A percentile compares a stretch with the other conserved stretches of the same genome.
phyloP scores from a whole-genome alignment of 2,329 filamentous ascomycete species.

The Alternaria alternata region DNA sequence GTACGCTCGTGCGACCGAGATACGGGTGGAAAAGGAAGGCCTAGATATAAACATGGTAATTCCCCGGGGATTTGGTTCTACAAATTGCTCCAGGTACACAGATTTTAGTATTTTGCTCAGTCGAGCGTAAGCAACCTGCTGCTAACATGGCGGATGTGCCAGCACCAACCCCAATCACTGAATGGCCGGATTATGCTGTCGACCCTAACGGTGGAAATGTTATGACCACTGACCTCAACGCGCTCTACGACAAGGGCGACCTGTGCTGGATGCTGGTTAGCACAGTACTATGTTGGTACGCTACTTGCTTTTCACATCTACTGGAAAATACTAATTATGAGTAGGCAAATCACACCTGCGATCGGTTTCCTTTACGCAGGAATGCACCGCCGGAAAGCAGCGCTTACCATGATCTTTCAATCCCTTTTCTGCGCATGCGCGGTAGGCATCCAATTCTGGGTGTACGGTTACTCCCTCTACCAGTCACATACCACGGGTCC shows the following conservation, averaged over 20 bases:
- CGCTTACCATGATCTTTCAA: constrained; percentile 58
- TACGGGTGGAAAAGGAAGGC: constrained; percentile 15
- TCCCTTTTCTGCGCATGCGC: constrained; percentile 58
- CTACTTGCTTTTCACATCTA: neutral
- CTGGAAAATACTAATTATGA: constrained; percentile 2
- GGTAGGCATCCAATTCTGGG: constrained; percentile 58
- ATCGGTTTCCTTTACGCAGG: constrained; percentile 48
- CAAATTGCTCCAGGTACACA: neutral
- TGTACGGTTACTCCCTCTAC: constrained; percentile 58
- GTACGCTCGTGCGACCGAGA: constrained; percentile 3
- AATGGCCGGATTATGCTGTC: constrained; percentile 56
- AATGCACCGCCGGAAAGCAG: constrained; percentile 44
- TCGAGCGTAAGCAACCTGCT: neutral
- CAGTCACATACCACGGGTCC: constrained; percentile 41
- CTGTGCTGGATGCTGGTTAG: constrained; percentile 54
- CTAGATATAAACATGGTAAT: constrained; percentile 1
- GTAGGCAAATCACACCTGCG: constrained; percentile 45
- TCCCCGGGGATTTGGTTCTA: neutral
- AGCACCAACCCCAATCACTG: constrained; percentile 44
- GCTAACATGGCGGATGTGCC: constrained; percentile 35
- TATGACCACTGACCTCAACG: constrained; percentile 56
- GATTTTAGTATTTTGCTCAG: neutral
- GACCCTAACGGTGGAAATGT: constrained; percentile 56
- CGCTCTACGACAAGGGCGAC: constrained; percentile 58
- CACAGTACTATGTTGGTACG: constrained; percentile 43